These are phyloP conservation scores for Choiromyces venosus DNA, from an alignment of 495 filamentous ascomycete genomes.

Conservation along the genomic window DNA sequence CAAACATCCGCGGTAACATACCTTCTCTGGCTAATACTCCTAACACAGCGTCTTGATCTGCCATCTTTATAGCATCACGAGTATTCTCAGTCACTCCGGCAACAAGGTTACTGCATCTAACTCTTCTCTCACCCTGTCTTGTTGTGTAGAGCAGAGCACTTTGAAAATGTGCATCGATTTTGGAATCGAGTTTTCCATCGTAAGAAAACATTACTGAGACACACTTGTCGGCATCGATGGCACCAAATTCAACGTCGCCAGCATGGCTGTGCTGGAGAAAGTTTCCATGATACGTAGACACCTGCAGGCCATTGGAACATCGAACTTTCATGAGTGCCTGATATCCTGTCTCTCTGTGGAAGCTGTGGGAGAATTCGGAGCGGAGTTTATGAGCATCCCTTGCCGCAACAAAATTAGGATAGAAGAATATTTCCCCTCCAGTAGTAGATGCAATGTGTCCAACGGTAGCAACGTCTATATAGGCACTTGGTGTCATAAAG, in stretches of 20 bases:
- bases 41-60: slow-evolving; percentile 91
- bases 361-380: slow-evolving; percentile 76
- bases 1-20: slow-evolving; percentile 35
- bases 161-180: slow-evolving; percentile 97
- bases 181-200: slow-evolving; percentile 93
- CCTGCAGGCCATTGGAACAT: slow-evolving; percentile 93
- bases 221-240: slow-evolving; percentile 88
- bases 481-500: slow-evolving; percentile 86
- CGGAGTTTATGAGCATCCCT: slow-evolving; percentile 79
- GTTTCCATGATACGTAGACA: slow-evolving; percentile 89
- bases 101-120: slow-evolving; percentile 88
- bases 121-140: slow-evolving; percentile 77
- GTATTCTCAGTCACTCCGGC: slow-evolving; percentile 81
- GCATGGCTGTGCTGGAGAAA: slow-evolving; percentile 93
- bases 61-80: slow-evolving; percentile 77
- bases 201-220: slow-evolving; percentile 89
- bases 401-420: slow-evolving; percentile 86
- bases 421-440: slow-evolving; percentile 91
- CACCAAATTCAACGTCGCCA: slow-evolving; percentile 82
- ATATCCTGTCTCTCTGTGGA: slow-evolving; percentile 90
- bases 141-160: slow-evolving; percentile 92
- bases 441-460: slow-evolving; percentile 71
- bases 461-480: slow-evolving; percentile 91
- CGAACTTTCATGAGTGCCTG: slow-evolving; percentile 98
- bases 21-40: slow-evolving; percentile 84